A percentile compares a stretch with the other conserved stretches of the same genome.
phyloP scores from a whole-genome alignment of 345 rosid genomes.

The Euphorbia tirucalli region DNA sequence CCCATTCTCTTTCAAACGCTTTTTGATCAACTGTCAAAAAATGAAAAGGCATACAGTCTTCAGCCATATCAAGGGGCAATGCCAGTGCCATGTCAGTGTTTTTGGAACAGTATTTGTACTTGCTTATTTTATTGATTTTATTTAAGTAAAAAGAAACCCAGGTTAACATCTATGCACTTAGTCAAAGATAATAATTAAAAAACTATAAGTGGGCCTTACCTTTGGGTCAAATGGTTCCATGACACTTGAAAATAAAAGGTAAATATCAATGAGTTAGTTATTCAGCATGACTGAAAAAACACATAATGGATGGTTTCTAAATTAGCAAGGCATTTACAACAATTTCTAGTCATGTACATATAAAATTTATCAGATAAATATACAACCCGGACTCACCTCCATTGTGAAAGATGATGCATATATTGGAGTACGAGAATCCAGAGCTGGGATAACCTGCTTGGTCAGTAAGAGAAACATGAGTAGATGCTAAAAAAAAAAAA shows the following conservation, averaged over 20 bases:
- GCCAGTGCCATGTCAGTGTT: conserved; percentile 3
- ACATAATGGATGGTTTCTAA: background rate
- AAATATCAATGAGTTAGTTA: conserved; percentile 14
- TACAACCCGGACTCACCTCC: conserved; percentile 58
- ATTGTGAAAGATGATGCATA: conserved; percentile 94
- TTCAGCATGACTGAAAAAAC: background rate
- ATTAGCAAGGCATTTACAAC: conserved; percentile 5
- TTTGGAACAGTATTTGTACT: conserved; percentile 2
- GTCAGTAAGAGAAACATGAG: conserved; percentile 20
- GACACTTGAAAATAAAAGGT: conserved; percentile 8
- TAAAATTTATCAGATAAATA: background rate
- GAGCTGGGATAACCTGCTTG: conserved; percentile 86
- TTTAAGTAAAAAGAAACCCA: background rate
- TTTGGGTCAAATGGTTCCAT: too few species aligned
- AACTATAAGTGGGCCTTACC: too few species aligned
- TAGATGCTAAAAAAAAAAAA: background rate
- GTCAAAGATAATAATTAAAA: too few species aligned
- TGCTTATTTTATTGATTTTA: background rate
- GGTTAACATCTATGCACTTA: background rate
- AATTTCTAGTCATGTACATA: background rate
- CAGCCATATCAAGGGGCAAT: conserved; percentile 2
- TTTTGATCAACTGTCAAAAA: conserved; percentile 73
- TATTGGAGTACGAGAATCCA: conserved; percentile 83
- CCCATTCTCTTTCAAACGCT: conserved; percentile 93
- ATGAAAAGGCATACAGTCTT: conserved; percentile 8